Evolutionary conservation across 1,284 basidiomycete genomes (phyloP).

Genomic region (Mrakiaceae sp.): DNA sequence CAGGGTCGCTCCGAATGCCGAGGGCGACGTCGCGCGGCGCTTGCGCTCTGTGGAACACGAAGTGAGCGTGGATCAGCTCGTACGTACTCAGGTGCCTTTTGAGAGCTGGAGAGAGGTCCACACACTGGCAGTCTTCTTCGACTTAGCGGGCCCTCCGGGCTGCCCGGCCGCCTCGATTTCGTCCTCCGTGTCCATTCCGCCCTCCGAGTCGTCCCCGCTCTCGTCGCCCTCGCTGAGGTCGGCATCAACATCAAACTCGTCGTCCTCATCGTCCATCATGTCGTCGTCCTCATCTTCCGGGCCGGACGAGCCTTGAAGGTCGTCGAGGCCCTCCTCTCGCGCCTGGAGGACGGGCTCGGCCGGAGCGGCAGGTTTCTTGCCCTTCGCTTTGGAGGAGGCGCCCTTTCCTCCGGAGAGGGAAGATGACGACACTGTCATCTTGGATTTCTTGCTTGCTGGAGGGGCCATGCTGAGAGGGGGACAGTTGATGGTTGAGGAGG

Average conservation of each 20-base stretch:
- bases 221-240: slow-evolving; percentile 9
- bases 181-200: slow-evolving; percentile 13
- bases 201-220: slow-evolving; percentile 1
- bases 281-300: slow-evolving; percentile 4
- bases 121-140: slow-evolving; percentile 18
- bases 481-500: too few relatives aligned
- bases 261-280: background rate
- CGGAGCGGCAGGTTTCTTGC: background rate
- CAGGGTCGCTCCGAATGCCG: slow-evolving; percentile 16
- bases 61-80: background rate
- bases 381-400: background rate
- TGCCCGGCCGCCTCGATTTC: slow-evolving; percentile 13
- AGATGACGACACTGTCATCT: slow-evolving; percentile 11
- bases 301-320: background rate
- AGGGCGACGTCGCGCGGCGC: slow-evolving; percentile 16
- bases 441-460: slow-evolving; percentile 10
- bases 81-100: background rate
- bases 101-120: background rate
- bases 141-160: slow-evolving; percentile 8
- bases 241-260: background rate
- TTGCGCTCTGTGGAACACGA: slow-evolving; percentile 12
- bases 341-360: background rate
- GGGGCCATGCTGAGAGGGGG: slow-evolving; percentile 5
- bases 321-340: slow-evolving; percentile 7
- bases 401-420: background rate